Evolutionary conservation across 495 filamentous ascomycete genomes (phyloP), one percentile per base, ranked within the genome.

Genomic region (Aspergillus leporis): DNA sequence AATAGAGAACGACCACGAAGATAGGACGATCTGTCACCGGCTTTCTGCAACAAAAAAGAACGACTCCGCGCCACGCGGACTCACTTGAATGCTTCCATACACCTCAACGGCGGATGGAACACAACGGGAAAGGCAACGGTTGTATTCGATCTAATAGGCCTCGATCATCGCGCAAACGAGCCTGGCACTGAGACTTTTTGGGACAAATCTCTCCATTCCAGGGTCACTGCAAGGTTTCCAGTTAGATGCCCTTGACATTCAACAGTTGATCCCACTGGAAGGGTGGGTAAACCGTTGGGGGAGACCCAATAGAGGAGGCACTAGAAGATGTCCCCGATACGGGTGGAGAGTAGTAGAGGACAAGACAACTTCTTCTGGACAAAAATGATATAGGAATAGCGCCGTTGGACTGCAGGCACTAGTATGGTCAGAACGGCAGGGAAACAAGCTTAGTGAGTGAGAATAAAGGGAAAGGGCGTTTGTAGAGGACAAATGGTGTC

Each of bases 131-230:
- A 62, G 56, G 41, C 57, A 51, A 62, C 63, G 51, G 48, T 46
- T 55, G 56, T 47, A 59, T 36, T 8, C 34, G 16, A 8, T 65
- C 66, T 70, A 75, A 49, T 64, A 62, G 62, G 52, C 53, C 62
- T 69, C 36, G 46, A 30, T 62, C 69, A 74, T 72, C 49, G 66
- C 61, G 64, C 66, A 69, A 70, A 74, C 56, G 64, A 64, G 49
- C 55, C 49, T 62, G 52, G 54, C 55, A 68, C 62, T 74, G 63
- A 63, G 53, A 47, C 57, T 64, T 50, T 61, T 61, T 43, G 55
- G 64, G 62, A 63, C 66, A 70, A n/a, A 66, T 54, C 67, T 65
- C 59, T 62, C 61, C 64, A 73, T 73, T 57, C 68, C 68, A 68
- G 65, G 68, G 61, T 65, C 59, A 64, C 68, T 70, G 68, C 69